phyloP scores from a whole-genome alignment of 2,329 filamentous ascomycete genomes.

The Fusarium buharicum region DNA sequence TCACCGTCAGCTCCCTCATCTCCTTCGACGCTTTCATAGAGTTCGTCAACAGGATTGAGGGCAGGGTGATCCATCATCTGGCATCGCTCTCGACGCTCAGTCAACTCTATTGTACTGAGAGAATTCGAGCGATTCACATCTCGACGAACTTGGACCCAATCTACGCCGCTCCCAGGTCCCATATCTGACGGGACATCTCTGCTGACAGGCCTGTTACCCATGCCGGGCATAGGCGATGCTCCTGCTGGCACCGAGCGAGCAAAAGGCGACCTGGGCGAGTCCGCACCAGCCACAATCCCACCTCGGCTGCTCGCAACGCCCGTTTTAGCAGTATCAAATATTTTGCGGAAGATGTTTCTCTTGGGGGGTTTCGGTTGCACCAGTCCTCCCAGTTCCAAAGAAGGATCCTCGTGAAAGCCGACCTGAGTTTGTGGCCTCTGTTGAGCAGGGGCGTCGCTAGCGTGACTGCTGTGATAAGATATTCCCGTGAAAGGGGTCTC shows the following conservation, averaged over 20 bases:
- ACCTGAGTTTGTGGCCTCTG: conserved; percentile 73
- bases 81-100: conserved; percentile 87
- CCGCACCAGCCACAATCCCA: conserved; percentile 73
- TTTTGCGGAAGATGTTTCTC: conserved; percentile 93
- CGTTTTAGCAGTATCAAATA: conserved; percentile 93
- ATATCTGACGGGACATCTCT: conserved; percentile 74
- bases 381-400: conserved; percentile 80
- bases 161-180: conserved; percentile 71
- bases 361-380: conserved; percentile 80
- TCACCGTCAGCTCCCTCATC: conserved; percentile 89
- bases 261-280: conserved; percentile 56
- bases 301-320: conserved; percentile 89
- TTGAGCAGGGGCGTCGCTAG: conserved; percentile 61
- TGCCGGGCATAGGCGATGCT: conserved; percentile 56
- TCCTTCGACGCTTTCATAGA: conserved; percentile 85
- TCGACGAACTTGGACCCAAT: conserved; percentile 97
- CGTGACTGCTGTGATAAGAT: conserved; percentile 93
- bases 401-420: conserved; percentile 72
- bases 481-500: conserved; percentile 77
- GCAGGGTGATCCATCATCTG: conserved; percentile 94
- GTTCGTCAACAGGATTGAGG: conserved; percentile 87
- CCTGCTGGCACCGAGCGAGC: conserved; percentile 55
- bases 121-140: conserved; percentile 97
- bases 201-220: conserved; percentile 51
- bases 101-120: conserved; percentile 85